phyloP scores from a whole-genome alignment of 495 filamentous ascomycete species.

The Neurospora africana region DNA sequence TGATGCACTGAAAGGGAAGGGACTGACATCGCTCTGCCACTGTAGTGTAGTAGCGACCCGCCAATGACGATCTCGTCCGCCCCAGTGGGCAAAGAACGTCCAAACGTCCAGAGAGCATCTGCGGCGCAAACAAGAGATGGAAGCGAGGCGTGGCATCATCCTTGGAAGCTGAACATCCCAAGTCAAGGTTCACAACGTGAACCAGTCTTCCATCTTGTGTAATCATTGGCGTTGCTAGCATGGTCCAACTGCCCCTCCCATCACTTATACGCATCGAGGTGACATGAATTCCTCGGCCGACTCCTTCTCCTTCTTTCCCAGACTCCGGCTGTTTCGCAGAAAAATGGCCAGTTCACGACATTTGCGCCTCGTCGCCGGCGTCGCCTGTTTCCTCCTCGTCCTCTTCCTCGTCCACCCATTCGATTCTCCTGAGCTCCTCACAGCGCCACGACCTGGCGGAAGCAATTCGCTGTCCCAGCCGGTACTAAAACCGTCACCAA shows the following conservation, averaged over 20 bases:
- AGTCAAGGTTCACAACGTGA: not conserved
- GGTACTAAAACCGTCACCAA: not conserved
- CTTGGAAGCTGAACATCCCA: not conserved
- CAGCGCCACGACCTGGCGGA: not conserved
- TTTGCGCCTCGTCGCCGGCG: constrained; percentile 5
- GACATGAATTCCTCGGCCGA: not conserved
- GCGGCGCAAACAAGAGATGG: not conserved
- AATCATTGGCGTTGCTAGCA: not conserved
- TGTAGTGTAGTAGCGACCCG: not conserved
- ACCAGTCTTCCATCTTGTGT: not conserved
- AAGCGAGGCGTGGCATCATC: not conserved
- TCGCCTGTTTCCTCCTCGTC: constrained; percentile 7
- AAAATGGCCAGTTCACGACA: constrained; percentile 4
- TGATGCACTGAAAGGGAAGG: not conserved
- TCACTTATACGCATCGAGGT: not conserved
- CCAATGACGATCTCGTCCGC: not conserved
- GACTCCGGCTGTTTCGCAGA: not conserved
- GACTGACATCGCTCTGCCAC: not conserved
- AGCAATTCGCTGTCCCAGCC: not conserved
- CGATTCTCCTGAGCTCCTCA: not conserved
- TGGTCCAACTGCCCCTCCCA: not conserved
- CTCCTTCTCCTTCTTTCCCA: not conserved
- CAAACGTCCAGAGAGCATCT: no score
- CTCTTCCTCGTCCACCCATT: constrained; percentile 6
- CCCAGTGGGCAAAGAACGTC: not conserved